Evolutionary conservation across 176 grass and related monocot genomes (phyloP), one percentile per base, ranked within the genome.

Genomic region (Poa annua): DNA sequence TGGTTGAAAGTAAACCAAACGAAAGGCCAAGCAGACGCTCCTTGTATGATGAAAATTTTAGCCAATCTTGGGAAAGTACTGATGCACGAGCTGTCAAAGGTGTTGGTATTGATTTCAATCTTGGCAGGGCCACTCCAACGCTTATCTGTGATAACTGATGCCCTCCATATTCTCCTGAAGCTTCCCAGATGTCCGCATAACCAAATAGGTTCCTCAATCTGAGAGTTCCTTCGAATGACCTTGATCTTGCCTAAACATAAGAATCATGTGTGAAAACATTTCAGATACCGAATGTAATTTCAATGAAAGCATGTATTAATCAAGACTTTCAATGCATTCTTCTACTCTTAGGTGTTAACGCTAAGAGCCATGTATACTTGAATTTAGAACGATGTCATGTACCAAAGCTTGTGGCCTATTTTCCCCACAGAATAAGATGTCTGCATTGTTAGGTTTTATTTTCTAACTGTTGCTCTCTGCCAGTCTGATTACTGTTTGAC

Each of bases 1-100:
- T 50, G 38, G 83, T 94, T 20, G 92, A 94, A 70, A 94, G 75
- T 36, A 97, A 75, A 71, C 91, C 89, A 78, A 93, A 85, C 7
- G 89, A 91, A 42, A 97, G 63, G 51, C 86, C 88, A 77, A 89
- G 35, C 36, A 91, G 19, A 3, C 26, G 79, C 54, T 97, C 85
- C 89, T 93, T 91, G 84, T 97, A 97, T 39, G 94, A 97, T 67
- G 86, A 92, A 75, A 87, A 77, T 62, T 91, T 87, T 55, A 91
- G 75, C 84, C 88, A 91, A 68, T 97, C 94, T 84, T 88, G 79
- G 66, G 89, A 89, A 5, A 78, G 60, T 19, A 93, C 48, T 71
- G 84, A 91, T 66, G 86, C 71, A 59, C 87, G 89, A 85, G 87
- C 85, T 9, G 47, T 77, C 64, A 90, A 67, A 16, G 87, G 94